phyloP scores from a whole-genome alignment of 75 land plant genomes.

The Larix kaempferi region DNA sequence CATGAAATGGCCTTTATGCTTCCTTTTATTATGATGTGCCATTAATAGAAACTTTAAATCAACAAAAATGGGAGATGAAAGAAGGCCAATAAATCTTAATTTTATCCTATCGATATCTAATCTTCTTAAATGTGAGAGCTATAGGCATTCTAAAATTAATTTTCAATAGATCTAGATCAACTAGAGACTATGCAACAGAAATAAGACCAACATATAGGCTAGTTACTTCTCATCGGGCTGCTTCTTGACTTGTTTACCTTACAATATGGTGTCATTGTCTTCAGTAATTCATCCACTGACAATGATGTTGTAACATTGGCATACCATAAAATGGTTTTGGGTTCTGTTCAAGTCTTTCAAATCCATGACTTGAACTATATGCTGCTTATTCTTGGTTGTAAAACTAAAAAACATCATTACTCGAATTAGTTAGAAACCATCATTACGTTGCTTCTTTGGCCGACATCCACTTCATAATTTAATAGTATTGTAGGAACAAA shows the following conservation, averaged over 20 bases:
- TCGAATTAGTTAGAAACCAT: neutral
- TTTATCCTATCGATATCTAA: neutral
- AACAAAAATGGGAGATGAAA: conserved; percentile 3
- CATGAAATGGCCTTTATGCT: neutral
- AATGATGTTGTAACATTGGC: conserved; percentile 5
- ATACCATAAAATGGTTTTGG: neutral
- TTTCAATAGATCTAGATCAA: no score
- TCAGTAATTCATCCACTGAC: conserved; percentile 5
- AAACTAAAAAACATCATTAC: neutral
- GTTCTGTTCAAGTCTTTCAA: conserved; percentile 53
- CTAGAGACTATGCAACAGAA: no score
- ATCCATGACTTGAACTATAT: conserved; percentile 84
- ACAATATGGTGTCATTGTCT: neutral
- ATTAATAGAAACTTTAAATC: neutral
- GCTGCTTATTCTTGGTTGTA: conserved; percentile 81
- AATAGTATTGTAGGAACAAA: neutral
- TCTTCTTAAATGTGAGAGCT: no score
- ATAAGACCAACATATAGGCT: no score
- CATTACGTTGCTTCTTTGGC: no score
- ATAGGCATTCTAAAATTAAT: no score
- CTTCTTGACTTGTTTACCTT: no score
- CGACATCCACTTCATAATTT: neutral
- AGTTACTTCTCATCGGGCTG: no score
- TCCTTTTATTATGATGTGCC: neutral
- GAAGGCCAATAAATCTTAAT: neutral